These are phyloP conservation scores for Coprinellus micaceus DNA, from an alignment of 768 basidiomycete species.

Conservation along the genomic window DNA sequence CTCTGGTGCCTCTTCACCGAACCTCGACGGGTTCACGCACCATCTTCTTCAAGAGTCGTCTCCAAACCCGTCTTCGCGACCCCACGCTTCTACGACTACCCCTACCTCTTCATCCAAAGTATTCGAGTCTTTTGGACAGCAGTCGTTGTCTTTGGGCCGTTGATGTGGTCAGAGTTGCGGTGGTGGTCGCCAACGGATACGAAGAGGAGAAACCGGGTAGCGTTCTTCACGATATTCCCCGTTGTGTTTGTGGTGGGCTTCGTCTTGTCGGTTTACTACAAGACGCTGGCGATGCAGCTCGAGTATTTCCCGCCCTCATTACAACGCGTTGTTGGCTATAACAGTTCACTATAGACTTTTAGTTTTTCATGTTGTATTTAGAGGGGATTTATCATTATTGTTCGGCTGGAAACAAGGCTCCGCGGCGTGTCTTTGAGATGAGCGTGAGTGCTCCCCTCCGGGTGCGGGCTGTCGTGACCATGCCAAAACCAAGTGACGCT, in stretches of 20 bases:
- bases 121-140: conserved; percentile 85
- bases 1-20: conserved; percentile 86
- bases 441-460: too few relatives aligned
- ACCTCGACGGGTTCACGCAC: conserved; percentile 24
- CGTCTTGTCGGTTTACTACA: background rate
- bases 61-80: conserved; percentile 37
- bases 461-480: too few relatives aligned
- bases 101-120: conserved; percentile 56
- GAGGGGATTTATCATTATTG: background rate
- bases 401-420: too few relatives aligned
- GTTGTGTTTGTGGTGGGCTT: background rate
- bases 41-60: conserved; percentile 10
- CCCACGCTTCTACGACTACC: conserved; percentile 63
- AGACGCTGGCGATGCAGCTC: background rate
- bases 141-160: conserved; percentile 81
- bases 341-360: background rate
- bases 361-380: too few relatives aligned
- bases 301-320: background rate
- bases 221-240: background rate
- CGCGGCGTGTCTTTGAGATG: too few relatives aligned
- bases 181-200: conserved; percentile 54
- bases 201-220: conserved; percentile 10
- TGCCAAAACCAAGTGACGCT: too few relatives aligned
- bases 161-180: conserved; percentile 83
- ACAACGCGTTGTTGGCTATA: background rate